Conservation (phyloP, 805 yeast genomes). For the Ogataea trehalophila region DNA sequence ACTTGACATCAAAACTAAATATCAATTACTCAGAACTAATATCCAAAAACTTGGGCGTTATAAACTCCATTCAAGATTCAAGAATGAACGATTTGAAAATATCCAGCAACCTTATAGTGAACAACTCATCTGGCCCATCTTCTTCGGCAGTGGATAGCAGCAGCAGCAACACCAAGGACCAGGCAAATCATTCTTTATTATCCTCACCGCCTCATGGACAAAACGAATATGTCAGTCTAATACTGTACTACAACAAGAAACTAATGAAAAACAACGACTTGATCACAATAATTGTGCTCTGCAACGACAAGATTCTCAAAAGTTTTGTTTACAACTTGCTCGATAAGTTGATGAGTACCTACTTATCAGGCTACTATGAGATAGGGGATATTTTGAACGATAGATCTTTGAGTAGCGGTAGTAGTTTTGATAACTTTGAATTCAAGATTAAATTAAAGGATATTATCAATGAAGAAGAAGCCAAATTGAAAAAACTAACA, state of each 20-base stretch:
- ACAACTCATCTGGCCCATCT: constrained; percentile 17
- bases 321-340: constrained; percentile 43
- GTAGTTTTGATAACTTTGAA: constrained; percentile 28
- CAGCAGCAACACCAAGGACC: not conserved
- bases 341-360: constrained; percentile 48
- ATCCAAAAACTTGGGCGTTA: constrained; percentile 48
- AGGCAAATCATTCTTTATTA: too few species aligned
- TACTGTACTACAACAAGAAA: constrained; percentile 47
- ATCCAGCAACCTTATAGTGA: constrained; percentile 17
- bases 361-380: constrained; percentile 22
- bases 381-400: not conserved
- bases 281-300: constrained; percentile 46
- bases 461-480: constrained; percentile 50
- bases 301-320: constrained; percentile 39
- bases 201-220: constrained; percentile 23
- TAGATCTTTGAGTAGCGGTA: not conserved
- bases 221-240: constrained; percentile 17
- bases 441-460: constrained; percentile 54
- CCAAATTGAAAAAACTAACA: constrained; percentile 37
- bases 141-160: constrained; percentile 10
- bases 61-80: constrained; percentile 41
- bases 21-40: constrained; percentile 50
- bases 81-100: constrained; percentile 25
- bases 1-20: constrained; percentile 36
- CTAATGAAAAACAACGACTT: constrained; percentile 40